phyloP scores from a whole-genome alignment of 2,329 filamentous ascomycete genomes.

The Hymenoscyphus repandus region DNA sequence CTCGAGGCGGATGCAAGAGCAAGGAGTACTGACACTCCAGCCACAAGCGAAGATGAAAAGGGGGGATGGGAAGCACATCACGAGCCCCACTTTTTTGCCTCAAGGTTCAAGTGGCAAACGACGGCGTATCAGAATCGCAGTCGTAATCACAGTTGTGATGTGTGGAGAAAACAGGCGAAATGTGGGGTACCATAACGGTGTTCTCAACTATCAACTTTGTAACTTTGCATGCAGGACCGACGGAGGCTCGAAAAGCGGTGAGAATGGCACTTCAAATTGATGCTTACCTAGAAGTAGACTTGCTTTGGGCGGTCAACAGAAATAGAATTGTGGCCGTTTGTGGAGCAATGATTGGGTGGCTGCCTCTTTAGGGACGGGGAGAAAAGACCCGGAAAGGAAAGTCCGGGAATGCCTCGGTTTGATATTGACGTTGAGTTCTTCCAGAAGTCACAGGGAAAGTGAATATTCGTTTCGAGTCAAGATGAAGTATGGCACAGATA shows the following conservation, averaged over 20 bases:
- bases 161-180: conserved; percentile 9
- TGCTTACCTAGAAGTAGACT: not conserved
- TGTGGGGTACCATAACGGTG: conserved; percentile 11
- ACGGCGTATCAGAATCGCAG: conserved; percentile 21
- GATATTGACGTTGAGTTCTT: not conserved
- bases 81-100: too few relatives aligned
- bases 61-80: not conserved
- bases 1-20: too few relatives aligned
- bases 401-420: too few relatives aligned
- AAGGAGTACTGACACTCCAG: too few relatives aligned
- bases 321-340: conserved; percentile 11
- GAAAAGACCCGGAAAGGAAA: not conserved
- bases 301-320: conserved; percentile 9
- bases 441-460: not conserved
- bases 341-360: conserved; percentile 2
- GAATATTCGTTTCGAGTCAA: conserved; percentile 1
- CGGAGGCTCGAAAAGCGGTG: conserved; percentile 1
- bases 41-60: not conserved
- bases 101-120: not conserved
- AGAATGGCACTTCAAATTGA: conserved; percentile 2
- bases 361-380: not conserved
- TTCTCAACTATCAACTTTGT: not conserved
- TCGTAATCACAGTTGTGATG: conserved; percentile 3
- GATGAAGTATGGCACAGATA: conserved; percentile 4
- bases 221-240: not conserved